phyloP scores from a whole-genome alignment of 306 rosid genomes.

The Albizia julibrissin region DNA sequence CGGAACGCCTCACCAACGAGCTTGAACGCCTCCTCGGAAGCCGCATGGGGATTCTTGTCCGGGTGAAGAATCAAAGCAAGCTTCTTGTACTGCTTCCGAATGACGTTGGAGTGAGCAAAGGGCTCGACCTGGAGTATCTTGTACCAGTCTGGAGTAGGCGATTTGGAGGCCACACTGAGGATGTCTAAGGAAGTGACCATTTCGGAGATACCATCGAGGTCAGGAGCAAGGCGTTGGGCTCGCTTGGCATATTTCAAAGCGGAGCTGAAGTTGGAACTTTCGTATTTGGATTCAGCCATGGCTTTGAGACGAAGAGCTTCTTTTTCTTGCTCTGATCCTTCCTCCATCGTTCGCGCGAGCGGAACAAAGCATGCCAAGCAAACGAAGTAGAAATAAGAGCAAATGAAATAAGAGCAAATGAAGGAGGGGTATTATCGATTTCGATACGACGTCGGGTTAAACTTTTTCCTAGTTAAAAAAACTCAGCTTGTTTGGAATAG shows the following conservation, averaged over 20 bases:
- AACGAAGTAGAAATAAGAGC: not conserved
- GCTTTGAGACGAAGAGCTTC: conserved; percentile 56
- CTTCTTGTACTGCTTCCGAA: conserved; percentile 69
- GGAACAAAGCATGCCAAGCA: not conserved
- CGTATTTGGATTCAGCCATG: conserved; percentile 56
- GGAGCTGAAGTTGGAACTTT: conserved; percentile 47
- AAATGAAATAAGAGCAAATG: not conserved
- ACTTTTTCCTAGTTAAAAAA: no score
- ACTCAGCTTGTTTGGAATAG: no score
- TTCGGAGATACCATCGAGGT: conserved; percentile 53
- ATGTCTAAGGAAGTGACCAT: conserved; percentile 64
- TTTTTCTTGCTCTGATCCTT: conserved; percentile 33
- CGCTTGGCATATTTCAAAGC: conserved; percentile 72
- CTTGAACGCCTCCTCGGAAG: conserved; percentile 80
- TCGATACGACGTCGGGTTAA: not conserved
- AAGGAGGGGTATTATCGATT: not conserved
- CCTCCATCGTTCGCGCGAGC: conserved; percentile 33
- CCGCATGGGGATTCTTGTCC: conserved; percentile 56
- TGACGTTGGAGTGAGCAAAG: conserved; percentile 48
- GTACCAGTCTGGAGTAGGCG: conserved; percentile 53
- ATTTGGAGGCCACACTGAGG: conserved; percentile 41
- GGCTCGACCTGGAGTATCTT: conserved; percentile 66
- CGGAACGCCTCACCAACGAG: conserved; percentile 67
- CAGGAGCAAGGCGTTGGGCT: conserved; percentile 54
- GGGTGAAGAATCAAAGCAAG: conserved; percentile 74